A percentile compares a stretch with the other conserved stretches of the same genome.
These are phyloP conservation scores for Apiotrichum siamense DNA, from an alignment of 1,284 basidiomycete genomes.

Conservation along the genomic window DNA sequence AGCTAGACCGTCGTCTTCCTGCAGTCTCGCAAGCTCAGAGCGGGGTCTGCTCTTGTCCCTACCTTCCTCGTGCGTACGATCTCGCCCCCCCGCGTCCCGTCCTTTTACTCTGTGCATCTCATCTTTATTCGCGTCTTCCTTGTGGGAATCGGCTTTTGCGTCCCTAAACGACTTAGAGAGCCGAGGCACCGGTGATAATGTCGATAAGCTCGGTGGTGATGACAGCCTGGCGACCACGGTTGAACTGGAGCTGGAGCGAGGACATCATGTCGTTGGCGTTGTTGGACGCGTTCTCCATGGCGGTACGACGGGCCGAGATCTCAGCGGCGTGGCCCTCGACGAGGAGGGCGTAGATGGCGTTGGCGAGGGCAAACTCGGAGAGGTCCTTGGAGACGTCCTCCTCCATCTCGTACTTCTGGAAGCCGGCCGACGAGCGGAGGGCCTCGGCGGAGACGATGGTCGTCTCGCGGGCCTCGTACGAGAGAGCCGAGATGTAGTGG, in stretches of 20 bases:
- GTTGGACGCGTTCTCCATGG: conserved; percentile 99
- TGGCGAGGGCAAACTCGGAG: conserved; percentile 91
- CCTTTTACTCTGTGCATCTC: conserved; percentile 14
- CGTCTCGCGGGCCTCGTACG: conserved; percentile 74
- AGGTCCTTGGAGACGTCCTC: conserved; percentile 92
- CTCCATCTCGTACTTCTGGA: conserved; percentile 91
- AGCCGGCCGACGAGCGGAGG: conserved; percentile 73
- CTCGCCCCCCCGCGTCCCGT: background rate
- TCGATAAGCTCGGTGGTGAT: conserved; percentile 52
- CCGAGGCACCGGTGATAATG: conserved; percentile 26
- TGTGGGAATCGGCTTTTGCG: too few species aligned
- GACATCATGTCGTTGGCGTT: conserved; percentile 91
- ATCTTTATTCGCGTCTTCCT: conserved; percentile 8
- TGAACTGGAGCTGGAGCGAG: conserved; percentile 85
- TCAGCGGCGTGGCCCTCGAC: conserved; percentile 96
- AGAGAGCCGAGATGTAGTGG: conserved; percentile 88
- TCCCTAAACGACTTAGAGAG: conserved; percentile 16
- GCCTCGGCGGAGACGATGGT: conserved; percentile 75
- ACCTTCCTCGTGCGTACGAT: background rate
- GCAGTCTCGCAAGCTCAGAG: too few species aligned
- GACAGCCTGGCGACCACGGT: conserved; percentile 97
- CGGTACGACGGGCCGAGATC: conserved; percentile 70
- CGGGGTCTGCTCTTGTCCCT: background rate
- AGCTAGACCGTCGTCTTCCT: too few species aligned
- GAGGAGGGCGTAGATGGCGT: conserved; percentile 90